A percentile compares a stretch with the other conserved stretches of the same genome.
phyloP scores from a whole-genome alignment of 2,329 filamentous ascomycete species.

The Verticillium dahliae region DNA sequence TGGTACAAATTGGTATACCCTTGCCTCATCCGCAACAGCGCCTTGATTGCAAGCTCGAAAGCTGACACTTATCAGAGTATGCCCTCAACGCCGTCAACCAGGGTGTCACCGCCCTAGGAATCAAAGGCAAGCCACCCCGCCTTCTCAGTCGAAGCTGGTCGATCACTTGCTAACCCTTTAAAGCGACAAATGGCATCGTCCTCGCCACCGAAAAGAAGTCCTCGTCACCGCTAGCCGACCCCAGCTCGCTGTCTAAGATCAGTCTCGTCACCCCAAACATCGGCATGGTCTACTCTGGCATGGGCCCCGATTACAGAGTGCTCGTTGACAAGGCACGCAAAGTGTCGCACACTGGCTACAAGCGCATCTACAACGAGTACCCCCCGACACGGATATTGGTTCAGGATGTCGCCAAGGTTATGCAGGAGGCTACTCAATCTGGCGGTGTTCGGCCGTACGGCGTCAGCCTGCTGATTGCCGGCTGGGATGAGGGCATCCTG shows the following conservation, averaged over 20 bases:
- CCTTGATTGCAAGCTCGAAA: neutral
- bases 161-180: slow-evolving; percentile 12
- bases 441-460: slow-evolving; percentile 96
- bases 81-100: slow-evolving; percentile 98
- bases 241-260: slow-evolving; percentile 92
- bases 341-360: slow-evolving; percentile 96
- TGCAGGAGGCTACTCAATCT: slow-evolving; percentile 98
- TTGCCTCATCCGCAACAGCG: neutral
- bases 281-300: slow-evolving; percentile 98
- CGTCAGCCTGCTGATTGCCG: slow-evolving; percentile 89
- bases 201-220: slow-evolving; percentile 99
- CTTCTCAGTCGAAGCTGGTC: neutral
- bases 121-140: slow-evolving; percentile 66
- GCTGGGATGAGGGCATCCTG: slow-evolving; percentile 95
- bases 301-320: slow-evolving; percentile 97
- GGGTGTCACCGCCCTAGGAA: slow-evolving; percentile 94
- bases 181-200: slow-evolving; percentile 97
- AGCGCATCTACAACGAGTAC: slow-evolving; percentile 99
- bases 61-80: slow-evolving; percentile 65
- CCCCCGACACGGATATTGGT: slow-evolving; percentile 99
- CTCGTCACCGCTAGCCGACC: slow-evolving; percentile 92
- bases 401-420: slow-evolving; percentile 93
- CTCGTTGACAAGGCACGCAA: slow-evolving; percentile 97
- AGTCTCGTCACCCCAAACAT: slow-evolving; percentile 98
- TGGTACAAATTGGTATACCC: slow-evolving; percentile 82